Conservation (phyloP, 345 rosid genomes). For the Rubroshorea leprosula region DNA sequence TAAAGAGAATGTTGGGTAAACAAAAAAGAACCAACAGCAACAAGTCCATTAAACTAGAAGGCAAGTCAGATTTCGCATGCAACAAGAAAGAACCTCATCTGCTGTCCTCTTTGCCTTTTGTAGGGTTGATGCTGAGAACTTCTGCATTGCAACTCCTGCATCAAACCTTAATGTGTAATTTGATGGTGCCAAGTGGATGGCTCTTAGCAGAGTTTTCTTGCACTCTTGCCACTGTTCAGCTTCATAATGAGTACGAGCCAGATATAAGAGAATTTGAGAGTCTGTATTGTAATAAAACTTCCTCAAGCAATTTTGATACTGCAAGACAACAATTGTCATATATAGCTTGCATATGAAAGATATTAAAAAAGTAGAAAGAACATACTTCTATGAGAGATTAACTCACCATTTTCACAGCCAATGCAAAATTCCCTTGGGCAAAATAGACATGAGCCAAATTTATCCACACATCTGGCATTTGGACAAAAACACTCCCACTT, state of each 20-base stretch:
- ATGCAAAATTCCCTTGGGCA: slow-evolving; percentile 92
- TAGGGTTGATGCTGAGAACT: slow-evolving; percentile 89
- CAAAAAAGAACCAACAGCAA: no score
- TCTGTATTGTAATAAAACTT: slow-evolving; percentile 86
- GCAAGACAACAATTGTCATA: slow-evolving; percentile 26
- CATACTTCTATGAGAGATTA: slow-evolving; percentile 1
- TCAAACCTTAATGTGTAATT: slow-evolving; percentile 90
- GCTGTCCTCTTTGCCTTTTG: slow-evolving; percentile 89
- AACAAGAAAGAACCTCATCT: slow-evolving; percentile 59
- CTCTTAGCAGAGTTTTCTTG: slow-evolving; percentile 87
- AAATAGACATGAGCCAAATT: slow-evolving; percentile 96
- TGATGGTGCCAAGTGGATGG: slow-evolving; percentile 91
- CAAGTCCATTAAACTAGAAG: no score
- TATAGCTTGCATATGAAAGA: slow-evolving; percentile 4
- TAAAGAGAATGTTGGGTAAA: no score
- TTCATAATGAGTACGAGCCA: slow-evolving; percentile 96
- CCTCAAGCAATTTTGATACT: slow-evolving; percentile 98
- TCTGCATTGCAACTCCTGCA: slow-evolving; percentile 98
- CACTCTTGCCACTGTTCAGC: slow-evolving; percentile 99
- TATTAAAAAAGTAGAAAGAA: background rate
- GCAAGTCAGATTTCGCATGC: background rate
- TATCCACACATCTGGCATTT: slow-evolving; percentile 98
- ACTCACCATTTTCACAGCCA: slow-evolving; percentile 93
- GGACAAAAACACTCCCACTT: slow-evolving; percentile 90
- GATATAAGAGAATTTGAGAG: slow-evolving; percentile 83